A percentile compares a stretch with the other conserved stretches of the same genome.
Evolutionary conservation across 345 rosid species (phyloP).

Genomic region (Pelargonium nanum): DNA sequence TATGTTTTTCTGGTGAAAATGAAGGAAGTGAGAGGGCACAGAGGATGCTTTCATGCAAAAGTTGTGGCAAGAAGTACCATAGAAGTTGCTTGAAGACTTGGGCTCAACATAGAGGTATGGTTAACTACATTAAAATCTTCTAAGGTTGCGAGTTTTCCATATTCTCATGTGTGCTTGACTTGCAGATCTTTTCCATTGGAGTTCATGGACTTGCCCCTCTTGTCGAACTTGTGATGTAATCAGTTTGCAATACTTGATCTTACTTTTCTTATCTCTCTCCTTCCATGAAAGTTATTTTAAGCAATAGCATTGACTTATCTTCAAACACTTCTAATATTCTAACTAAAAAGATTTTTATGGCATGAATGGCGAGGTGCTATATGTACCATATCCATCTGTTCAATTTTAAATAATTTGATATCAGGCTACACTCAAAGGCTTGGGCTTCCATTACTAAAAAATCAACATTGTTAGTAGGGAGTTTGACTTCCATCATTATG

Average conservation of each 20-base stretch:
- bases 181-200: slow-evolving; percentile 97
- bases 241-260: slow-evolving; percentile 1
- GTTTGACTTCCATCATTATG: no score
- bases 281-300: neutral
- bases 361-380: neutral
- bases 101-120: slow-evolving; percentile 85
- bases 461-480: no score
- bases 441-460: no score
- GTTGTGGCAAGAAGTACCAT: slow-evolving; percentile 92
- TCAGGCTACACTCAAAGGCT: no score
- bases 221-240: slow-evolving; percentile 89
- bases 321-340: no score
- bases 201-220: slow-evolving; percentile 93
- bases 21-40: slow-evolving; percentile 81
- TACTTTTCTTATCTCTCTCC: neutral
- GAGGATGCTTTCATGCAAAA: slow-evolving; percentile 82
- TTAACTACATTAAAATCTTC: neutral
- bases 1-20: slow-evolving; percentile 76
- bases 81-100: slow-evolving; percentile 80
- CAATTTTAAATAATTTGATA: no score
- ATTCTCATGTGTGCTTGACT: slow-evolving; percentile 18
- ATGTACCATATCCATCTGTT: neutral
- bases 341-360: neutral
- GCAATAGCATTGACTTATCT: neutral
- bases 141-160: slow-evolving; percentile 5